A percentile compares a stretch with the other conserved stretches of the same genome.
phyloP scores from a whole-genome alignment of 2,329 filamentous ascomycete species.

The Pseudogymnoascus sp. region DNA sequence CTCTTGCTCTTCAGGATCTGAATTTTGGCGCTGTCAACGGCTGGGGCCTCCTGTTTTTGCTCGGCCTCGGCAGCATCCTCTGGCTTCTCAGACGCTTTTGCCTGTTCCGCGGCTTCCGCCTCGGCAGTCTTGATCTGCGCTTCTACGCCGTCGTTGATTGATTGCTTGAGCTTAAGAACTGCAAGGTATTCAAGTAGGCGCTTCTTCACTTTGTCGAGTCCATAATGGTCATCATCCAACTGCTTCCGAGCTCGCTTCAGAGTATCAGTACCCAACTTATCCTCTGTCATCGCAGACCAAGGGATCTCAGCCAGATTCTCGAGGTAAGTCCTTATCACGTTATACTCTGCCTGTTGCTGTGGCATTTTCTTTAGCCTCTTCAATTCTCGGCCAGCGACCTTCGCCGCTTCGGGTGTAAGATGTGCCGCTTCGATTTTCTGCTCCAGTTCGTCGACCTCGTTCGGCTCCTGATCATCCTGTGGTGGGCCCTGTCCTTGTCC shows the following conservation, averaged over 20 bases:
- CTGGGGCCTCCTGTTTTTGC: constrained; percentile 27
- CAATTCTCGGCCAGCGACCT: constrained; percentile 84
- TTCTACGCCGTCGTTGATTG: constrained; percentile 75
- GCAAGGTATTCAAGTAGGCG: constrained; percentile 89
- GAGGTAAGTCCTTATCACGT: constrained; percentile 85
- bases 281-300: constrained; percentile 77
- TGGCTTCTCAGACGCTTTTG: constrained; percentile 14
- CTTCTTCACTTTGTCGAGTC: constrained; percentile 95
- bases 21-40: constrained; percentile 52
- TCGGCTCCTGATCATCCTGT: constrained; percentile 70
- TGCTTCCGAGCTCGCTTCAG: constrained; percentile 74
- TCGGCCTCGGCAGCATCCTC: constrained; percentile 29
- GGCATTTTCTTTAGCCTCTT: constrained; percentile 90
- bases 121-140: constrained; percentile 64
- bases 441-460: constrained; percentile 85
- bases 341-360: constrained; percentile 90
- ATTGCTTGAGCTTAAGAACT: constrained; percentile 90
- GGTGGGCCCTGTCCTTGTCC: constrained; percentile 40
- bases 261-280: constrained; percentile 75
- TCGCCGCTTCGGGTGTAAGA: constrained; percentile 74
- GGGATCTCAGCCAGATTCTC: constrained; percentile 92
- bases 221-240: constrained; percentile 92
- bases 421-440: constrained; percentile 77
- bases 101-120: constrained; percentile 27
- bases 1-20: constrained; percentile 71